Base-by-base conservation (phyloP, 2,329 filamentous ascomycete species). In the Verticillium longisporum region DNA sequence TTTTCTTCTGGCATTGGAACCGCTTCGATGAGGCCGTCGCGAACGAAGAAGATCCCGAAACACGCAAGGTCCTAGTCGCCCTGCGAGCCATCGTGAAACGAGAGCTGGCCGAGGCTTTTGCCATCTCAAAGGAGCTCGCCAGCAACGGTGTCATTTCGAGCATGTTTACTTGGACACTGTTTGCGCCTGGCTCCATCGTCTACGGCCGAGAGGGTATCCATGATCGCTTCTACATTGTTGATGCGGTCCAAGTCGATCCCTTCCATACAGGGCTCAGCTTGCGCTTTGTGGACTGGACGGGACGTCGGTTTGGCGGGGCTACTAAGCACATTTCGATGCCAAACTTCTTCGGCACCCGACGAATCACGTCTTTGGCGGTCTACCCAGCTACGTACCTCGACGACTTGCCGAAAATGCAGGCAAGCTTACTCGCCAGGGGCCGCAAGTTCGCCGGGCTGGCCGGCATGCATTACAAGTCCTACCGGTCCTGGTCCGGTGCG, bases 101-200 rank as follows among this genome's bases (percentile, higher is more conserved):
- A 14, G 83, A 86, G 66, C 73, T 87, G 7, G 75, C 75, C 21
- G 78, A 81, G n/a, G 72, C 73, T 6, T 80, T 86, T 57, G 75
- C 78, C 55, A 73, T 78, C 1, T 78, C 77, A 38, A 73, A 79
- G 36, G 82, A 86, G 61, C 78, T 83, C 55, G 72, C 81, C 62
- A 70, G 73, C 62, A 82, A 85, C 61, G 76, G 78, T 0, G 81
- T 83, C 53, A 79, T 85, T 59, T 79, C 79, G 0, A 83, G 78
- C 60, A 73, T 78, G 7, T 77, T 84, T 59, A 71, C 79, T 11
- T 83, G 80, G 81, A 78, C 78, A 5, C 74, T 84, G 15, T 82
- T 83, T 66, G 73, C 76, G 45, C 81, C 81, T 0, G 79, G 78
- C 1, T 73, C 70, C 50, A 71, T 72, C 2, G 66, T 82, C 1